Conservation (phyloP, 768 basidiomycete genomes). For the Polyporus arcularius region DNA sequence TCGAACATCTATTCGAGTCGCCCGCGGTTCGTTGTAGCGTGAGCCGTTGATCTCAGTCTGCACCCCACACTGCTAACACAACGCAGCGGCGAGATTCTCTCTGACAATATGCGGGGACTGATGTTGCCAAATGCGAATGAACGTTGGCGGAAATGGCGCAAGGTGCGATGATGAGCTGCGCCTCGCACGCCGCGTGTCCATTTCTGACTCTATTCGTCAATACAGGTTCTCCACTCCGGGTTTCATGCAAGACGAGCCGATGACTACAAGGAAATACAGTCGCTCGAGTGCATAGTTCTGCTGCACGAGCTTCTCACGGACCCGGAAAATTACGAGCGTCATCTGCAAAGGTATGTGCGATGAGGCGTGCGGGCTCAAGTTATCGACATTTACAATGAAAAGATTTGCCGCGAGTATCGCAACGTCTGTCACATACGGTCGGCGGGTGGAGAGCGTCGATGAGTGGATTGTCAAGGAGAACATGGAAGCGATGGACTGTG, state of each 20-base stretch:
- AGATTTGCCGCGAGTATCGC: constrained; percentile 49
- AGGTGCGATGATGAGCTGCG: constrained; percentile 28
- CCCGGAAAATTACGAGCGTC: constrained; percentile 41
- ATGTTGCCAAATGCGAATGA: constrained; percentile 44
- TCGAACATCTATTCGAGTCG: constrained; percentile 49
- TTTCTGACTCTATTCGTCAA: too few species aligned
- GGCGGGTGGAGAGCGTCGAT: constrained; percentile 43
- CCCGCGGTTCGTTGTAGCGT: constrained; percentile 48
- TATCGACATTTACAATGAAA: neutral
- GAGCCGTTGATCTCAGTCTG: constrained; percentile 4
- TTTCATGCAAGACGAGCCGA: constrained; percentile 44
- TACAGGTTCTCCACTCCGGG: constrained; percentile 44
- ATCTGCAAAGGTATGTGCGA: constrained; percentile 38
- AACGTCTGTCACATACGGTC: constrained; percentile 45
- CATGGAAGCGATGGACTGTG: constrained; percentile 45
- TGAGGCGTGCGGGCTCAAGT: neutral
- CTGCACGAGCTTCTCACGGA: constrained; percentile 42
- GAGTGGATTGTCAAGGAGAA: constrained; percentile 52
- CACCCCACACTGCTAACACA: neutral
- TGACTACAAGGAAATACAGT: constrained; percentile 48
- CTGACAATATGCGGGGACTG: constrained; percentile 46
- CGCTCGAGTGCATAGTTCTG: constrained; percentile 47
- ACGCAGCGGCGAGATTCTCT: constrained; percentile 45
- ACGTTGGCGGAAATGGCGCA: constrained; percentile 49
- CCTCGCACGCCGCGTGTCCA: neutral